Evolutionary conservation across 768 basidiomycete species (phyloP).

Genomic region (Tephrocybe sp.): DNA sequence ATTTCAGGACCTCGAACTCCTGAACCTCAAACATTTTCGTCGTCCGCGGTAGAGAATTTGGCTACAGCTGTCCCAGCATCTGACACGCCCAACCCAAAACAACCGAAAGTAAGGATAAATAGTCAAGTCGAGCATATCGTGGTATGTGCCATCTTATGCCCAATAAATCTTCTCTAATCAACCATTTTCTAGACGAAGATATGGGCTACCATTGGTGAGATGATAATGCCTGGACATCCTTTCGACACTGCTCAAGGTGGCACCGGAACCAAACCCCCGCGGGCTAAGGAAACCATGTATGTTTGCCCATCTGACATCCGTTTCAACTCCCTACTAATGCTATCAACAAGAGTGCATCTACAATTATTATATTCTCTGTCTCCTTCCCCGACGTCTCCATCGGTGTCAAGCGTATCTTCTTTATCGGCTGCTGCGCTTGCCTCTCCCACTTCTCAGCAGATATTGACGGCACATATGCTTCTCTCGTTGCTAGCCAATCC

Average conservation of each 20-base stretch:
- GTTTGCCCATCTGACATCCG: slow-evolving; percentile 18
- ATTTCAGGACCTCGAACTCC: neutral
- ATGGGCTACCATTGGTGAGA: slow-evolving; percentile 65
- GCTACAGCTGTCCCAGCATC: neutral
- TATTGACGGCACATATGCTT: slow-evolving; percentile 69
- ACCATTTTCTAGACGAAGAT: slow-evolving; percentile 54
- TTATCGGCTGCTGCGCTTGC: slow-evolving; percentile 25
- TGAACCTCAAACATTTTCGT: neutral
- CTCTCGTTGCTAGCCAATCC: slow-evolving; percentile 54
- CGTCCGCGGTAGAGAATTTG: neutral
- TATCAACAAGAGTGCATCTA: slow-evolving; percentile 50
- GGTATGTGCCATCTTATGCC: slow-evolving; percentile 37
- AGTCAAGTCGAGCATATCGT: slow-evolving; percentile 63
- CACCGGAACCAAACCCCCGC: slow-evolving; percentile 40
- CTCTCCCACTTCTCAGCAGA: slow-evolving; percentile 64
- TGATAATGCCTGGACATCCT: slow-evolving; percentile 56
- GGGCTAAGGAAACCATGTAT: slow-evolving; percentile 64
- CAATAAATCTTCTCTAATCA: neutral
- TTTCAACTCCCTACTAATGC: neutral
- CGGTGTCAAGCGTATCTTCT: slow-evolving; percentile 53
- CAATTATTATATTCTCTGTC: slow-evolving; percentile 50
- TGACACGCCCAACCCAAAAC: slow-evolving; percentile 8
- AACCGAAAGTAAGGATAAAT: slow-evolving; percentile 50
- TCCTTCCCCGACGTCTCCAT: slow-evolving; percentile 57
- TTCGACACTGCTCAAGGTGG: slow-evolving; percentile 33